These are phyloP conservation scores for Ramularia endophylla DNA, from an alignment of 2,329 filamentous ascomycete species.

Conservation along the genomic window DNA sequence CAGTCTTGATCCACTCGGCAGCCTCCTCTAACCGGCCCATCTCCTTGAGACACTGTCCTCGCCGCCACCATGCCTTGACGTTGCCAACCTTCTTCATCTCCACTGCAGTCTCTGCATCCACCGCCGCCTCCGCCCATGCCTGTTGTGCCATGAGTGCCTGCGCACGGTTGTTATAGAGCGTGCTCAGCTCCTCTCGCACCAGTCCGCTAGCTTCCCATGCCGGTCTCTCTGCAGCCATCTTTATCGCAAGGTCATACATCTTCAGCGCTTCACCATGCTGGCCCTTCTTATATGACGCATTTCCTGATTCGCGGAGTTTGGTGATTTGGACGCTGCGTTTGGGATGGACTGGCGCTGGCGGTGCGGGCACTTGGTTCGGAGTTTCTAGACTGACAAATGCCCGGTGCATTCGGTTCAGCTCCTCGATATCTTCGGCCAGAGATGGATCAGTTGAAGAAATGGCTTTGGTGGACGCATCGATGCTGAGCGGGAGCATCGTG, in stretches of 20 bases:
- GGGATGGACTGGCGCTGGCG: slow-evolving; percentile 85
- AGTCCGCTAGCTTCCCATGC: slow-evolving; percentile 82
- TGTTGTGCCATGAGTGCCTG: slow-evolving; percentile 82
- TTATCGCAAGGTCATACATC: slow-evolving; percentile 77
- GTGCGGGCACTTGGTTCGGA: slow-evolving; percentile 65
- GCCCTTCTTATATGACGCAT: slow-evolving; percentile 73
- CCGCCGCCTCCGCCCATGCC: slow-evolving; percentile 77
- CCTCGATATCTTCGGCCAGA: slow-evolving; percentile 49
- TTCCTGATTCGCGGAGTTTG: slow-evolving; percentile 87
- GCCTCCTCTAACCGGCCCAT: slow-evolving; percentile 87
- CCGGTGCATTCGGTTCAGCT: slow-evolving; percentile 75
- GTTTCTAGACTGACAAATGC: slow-evolving; percentile 58
- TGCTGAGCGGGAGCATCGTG: slow-evolving; percentile 45
- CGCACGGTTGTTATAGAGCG: slow-evolving; percentile 77
- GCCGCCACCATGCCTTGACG: slow-evolving; percentile 89
- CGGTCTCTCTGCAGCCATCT: slow-evolving; percentile 79
- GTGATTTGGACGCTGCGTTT: slow-evolving; percentile 82
- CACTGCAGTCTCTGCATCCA: slow-evolving; percentile 82
- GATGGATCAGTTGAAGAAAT: slow-evolving; percentile 47
- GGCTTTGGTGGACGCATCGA: slow-evolving; percentile 77
- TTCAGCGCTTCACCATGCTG: slow-evolving; percentile 69
- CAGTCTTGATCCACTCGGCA: slow-evolving; percentile 67
- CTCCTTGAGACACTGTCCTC: slow-evolving; percentile 78
- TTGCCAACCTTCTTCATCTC: slow-evolving; percentile 84
- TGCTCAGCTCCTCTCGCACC: slow-evolving; percentile 76